A percentile compares a stretch with the other conserved stretches of the same genome.
Evolutionary conservation across 805 yeast genomes (phyloP).

Genomic region (Candida glaebosa): DNA sequence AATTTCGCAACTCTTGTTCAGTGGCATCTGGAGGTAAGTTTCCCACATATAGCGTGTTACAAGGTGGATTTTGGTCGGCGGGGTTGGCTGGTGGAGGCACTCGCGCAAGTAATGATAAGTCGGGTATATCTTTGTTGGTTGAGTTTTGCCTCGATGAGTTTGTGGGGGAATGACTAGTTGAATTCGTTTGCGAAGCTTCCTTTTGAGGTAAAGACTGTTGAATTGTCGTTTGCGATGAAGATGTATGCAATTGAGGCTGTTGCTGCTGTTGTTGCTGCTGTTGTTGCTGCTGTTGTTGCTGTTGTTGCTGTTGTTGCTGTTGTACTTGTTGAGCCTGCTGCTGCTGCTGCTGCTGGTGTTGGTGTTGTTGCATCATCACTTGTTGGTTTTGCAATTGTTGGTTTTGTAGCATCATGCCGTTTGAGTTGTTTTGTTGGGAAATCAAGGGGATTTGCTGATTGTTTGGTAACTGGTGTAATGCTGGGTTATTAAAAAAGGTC

Average conservation of each 20-base stretch:
- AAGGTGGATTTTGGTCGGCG: slow-evolving; percentile 98
- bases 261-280: slow-evolving; percentile 8
- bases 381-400: slow-evolving; percentile 15
- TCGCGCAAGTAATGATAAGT: slow-evolving; percentile 67
- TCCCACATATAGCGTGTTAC: slow-evolving; percentile 95
- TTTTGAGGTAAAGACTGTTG: slow-evolving; percentile 5
- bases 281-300: slow-evolving; percentile 8
- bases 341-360: slow-evolving; percentile 13
- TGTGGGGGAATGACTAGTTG: slow-evolving; percentile 6
- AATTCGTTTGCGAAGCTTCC: not conserved
- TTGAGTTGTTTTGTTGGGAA: slow-evolving; percentile 10
- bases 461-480: slow-evolving; percentile 13
- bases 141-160: slow-evolving; percentile 12
- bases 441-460: slow-evolving; percentile 10
- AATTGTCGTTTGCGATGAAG: slow-evolving; percentile 8
- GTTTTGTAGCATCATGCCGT: slow-evolving; percentile 2
- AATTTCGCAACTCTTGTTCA: slow-evolving; percentile 82
- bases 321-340: slow-evolving; percentile 10
- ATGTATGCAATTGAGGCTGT: slow-evolving; percentile 9
- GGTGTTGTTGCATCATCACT: slow-evolving; percentile 7
- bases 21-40: slow-evolving; percentile 96
- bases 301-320: slow-evolving; percentile 9
- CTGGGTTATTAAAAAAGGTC: slow-evolving; percentile 43
- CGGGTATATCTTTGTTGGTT: slow-evolving; percentile 45
- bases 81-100: slow-evolving; percentile 95